These are phyloP conservation scores for Blastomyces gilchristii DNA, from an alignment of 2,329 filamentous ascomycete species.

Conservation along the genomic window DNA sequence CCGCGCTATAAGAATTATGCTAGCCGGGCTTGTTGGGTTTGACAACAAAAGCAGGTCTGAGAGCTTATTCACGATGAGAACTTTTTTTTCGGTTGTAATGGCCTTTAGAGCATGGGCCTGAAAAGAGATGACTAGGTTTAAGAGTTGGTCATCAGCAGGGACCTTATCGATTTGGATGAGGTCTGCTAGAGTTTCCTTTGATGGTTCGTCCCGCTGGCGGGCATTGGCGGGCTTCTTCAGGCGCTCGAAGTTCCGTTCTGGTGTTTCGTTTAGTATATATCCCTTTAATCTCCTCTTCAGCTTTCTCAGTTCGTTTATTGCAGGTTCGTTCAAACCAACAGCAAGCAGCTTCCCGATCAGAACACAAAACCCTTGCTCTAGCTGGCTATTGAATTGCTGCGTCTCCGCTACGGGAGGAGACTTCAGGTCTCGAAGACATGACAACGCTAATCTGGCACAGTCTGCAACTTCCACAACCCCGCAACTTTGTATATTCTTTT, in stretches of 20 bases:
- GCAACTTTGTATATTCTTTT: constrained; percentile 11
- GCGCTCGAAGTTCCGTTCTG: constrained; percentile 9
- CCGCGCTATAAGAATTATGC: constrained; percentile 30
- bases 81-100: constrained; percentile 26
- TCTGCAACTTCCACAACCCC: constrained; percentile 29
- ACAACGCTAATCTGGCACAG: constrained; percentile 33
- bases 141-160: constrained; percentile 19
- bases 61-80: constrained; percentile 25
- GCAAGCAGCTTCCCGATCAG: constrained; percentile 34
- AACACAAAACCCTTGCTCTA: constrained; percentile 36
- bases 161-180: constrained; percentile 29
- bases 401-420: constrained; percentile 20
- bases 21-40: constrained; percentile 30
- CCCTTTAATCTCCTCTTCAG: constrained; percentile 31
- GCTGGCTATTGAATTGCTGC: constrained; percentile 23
- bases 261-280: constrained; percentile 19
- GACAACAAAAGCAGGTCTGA: constrained; percentile 25
- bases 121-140: constrained; percentile 29
- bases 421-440: constrained; percentile 29
- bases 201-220: constrained; percentile 14
- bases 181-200: constrained; percentile 30
- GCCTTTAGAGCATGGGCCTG: constrained; percentile 34
- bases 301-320: constrained; percentile 31
- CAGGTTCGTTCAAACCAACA: constrained; percentile 32
- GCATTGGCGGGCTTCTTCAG: not conserved